These are phyloP conservation scores for Boletus rubroflammeus DNA, from an alignment of 768 basidiomycete genomes.

Conservation along the genomic window DNA sequence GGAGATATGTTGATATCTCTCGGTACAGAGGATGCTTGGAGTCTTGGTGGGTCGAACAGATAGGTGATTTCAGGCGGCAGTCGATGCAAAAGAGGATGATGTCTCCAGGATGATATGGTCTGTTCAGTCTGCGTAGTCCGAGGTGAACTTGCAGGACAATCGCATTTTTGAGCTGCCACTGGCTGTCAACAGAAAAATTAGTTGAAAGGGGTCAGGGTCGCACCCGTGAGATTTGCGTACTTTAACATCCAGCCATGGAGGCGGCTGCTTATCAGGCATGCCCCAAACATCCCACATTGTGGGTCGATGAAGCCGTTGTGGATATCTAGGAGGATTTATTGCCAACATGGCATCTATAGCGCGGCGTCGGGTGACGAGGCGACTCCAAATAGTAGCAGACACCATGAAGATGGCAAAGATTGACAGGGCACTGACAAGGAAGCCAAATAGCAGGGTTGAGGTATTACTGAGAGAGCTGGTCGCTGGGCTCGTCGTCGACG, in stretches of 20 bases:
- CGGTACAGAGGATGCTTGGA: not conserved
- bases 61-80: conserved; percentile 28
- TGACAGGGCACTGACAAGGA: conserved; percentile 30
- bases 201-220: conserved; percentile 2
- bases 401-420: conserved; percentile 31
- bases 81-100: conserved; percentile 4
- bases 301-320: conserved; percentile 15
- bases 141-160: not conserved
- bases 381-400: conserved; percentile 30
- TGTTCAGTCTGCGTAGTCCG: conserved; percentile 5
- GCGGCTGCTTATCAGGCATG: conserved; percentile 1
- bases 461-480: conserved; percentile 7
- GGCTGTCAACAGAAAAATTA: conserved; percentile 17
- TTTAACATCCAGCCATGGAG: conserved; percentile 17
- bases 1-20: not conserved
- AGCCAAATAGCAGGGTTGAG: conserved; percentile 31
- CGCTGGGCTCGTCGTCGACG: not conserved
- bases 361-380: conserved; percentile 29
- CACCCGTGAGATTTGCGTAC: conserved; percentile 24
- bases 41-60: conserved; percentile 23
- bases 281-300: conserved; percentile 23
- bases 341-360: conserved; percentile 23
- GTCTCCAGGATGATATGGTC: conserved; percentile 21
- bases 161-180: conserved; percentile 16
- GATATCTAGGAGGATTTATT: not conserved